Evolutionary conservation across 164 flowering plant species (phyloP).

Genomic region (Nelumbo lutea): DNA sequence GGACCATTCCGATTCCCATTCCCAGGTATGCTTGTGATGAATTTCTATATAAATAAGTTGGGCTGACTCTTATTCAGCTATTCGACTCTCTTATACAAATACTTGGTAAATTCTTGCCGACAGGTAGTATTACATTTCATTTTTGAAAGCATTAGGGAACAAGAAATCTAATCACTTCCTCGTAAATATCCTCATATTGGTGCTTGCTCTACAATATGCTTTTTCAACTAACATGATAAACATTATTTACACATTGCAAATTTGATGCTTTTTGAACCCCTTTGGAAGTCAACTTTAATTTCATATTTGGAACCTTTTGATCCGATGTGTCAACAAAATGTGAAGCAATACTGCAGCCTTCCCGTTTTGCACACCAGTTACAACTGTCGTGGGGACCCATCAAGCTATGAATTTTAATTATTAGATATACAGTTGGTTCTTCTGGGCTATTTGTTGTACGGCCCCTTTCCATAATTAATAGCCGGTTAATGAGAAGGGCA

Average conservation of each 20-base stretch:
- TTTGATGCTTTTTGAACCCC: neutral
- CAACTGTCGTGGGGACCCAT: neutral
- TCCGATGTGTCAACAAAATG: neutral
- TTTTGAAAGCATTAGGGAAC: neutral
- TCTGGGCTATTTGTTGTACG: neutral
- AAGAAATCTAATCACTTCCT: neutral
- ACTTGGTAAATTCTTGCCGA: no score
- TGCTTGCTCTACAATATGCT: no score
- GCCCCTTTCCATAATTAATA: neutral
- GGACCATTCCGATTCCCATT: no score
- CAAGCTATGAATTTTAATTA: neutral
- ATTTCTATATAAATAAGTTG: no score
- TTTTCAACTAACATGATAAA: no score
- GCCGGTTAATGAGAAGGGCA: constrained; percentile 15
- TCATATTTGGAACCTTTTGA: neutral
- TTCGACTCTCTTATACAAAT: no score
- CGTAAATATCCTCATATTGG: neutral
- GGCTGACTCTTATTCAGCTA: no score
- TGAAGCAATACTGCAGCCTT: neutral
- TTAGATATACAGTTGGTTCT: neutral
- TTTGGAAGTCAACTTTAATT: neutral
- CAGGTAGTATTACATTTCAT: neutral
- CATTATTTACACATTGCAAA: no score
- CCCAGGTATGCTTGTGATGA: no score
- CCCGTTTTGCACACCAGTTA: neutral